phyloP scores from a whole-genome alignment of 495 filamentous ascomycete species.

The Entonaema liquescens region DNA sequence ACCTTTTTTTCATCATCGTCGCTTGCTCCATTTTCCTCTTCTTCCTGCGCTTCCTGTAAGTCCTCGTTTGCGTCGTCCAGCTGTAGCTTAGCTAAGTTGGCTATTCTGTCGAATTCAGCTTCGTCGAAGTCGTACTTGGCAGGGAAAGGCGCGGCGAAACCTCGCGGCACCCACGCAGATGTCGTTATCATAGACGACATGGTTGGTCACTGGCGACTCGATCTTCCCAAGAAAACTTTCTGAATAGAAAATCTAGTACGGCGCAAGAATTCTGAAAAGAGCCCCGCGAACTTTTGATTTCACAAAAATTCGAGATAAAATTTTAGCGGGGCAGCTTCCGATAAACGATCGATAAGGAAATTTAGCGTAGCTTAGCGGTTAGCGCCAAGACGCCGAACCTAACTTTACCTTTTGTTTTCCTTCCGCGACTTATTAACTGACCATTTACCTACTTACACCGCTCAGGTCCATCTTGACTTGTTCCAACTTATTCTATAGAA shows the following conservation, averaged over 20 bases:
- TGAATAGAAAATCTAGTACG: background rate
- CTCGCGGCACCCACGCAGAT: constrained; percentile 91
- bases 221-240: background rate
- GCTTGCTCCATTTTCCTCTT: constrained; percentile 44
- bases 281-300: constrained; percentile 45
- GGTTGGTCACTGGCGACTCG: constrained; percentile 4
- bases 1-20: constrained; percentile 32
- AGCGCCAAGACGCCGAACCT: background rate
- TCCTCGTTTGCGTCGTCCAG: constrained; percentile 92
- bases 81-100: constrained; percentile 85
- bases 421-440: background rate
- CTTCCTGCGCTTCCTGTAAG: constrained; percentile 71
- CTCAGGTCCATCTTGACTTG: background rate
- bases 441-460: background rate
- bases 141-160: constrained; percentile 91
- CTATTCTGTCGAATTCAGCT: constrained; percentile 90
- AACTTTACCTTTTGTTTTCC: constrained; percentile 24
- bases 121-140: constrained; percentile 92
- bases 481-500: background rate
- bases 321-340: constrained; percentile 41
- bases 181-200: constrained; percentile 85
- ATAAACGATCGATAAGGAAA: constrained; percentile 14
- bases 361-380: background rate
- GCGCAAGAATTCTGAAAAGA: constrained; percentile 10
- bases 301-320: constrained; percentile 35